Conservation (phyloP, 1,284 basidiomycete genomes). For the Fomitopsis palustris region DNA sequence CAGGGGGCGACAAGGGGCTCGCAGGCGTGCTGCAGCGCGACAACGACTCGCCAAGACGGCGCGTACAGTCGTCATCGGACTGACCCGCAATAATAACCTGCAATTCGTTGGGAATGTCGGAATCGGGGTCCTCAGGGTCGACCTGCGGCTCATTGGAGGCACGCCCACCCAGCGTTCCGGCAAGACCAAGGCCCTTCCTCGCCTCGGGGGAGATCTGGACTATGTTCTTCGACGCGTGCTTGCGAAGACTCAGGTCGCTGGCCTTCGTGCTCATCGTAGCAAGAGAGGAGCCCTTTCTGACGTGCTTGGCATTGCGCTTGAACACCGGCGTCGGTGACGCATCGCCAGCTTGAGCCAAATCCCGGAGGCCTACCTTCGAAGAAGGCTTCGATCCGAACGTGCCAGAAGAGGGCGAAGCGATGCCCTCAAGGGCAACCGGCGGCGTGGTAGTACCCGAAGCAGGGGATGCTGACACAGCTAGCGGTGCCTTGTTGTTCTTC, state of each 20-base stretch:
- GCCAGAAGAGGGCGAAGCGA: slow-evolving; percentile 17
- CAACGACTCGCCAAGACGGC: slow-evolving; percentile 15
- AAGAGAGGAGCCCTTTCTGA: slow-evolving; percentile 36
- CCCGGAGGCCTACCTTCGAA: slow-evolving; percentile 27
- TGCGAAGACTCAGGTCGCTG: slow-evolving; percentile 21
- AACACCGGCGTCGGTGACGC: slow-evolving; percentile 45
- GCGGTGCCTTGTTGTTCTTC: slow-evolving; percentile 20
- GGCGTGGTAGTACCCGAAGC: slow-evolving; percentile 11
- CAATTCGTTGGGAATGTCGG: slow-evolving; percentile 74
- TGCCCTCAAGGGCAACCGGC: slow-evolving; percentile 2
- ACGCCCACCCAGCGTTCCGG: slow-evolving; percentile 58
- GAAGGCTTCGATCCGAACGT: slow-evolving; percentile 50
- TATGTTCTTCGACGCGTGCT: slow-evolving; percentile 10
- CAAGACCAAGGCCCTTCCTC: slow-evolving; percentile 54
- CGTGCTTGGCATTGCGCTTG: slow-evolving; percentile 34
- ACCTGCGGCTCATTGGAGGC: slow-evolving; percentile 37
- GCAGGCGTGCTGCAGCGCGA: slow-evolving; percentile 24
- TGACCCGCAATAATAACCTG: slow-evolving; percentile 56
- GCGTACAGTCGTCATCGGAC: slow-evolving; percentile 33
- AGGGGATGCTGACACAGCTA: slow-evolving; percentile 16
- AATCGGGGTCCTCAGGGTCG: slow-evolving; percentile 59
- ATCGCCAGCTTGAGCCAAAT: slow-evolving; percentile 20
- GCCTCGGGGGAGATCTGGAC: slow-evolving; percentile 47
- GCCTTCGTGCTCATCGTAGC: slow-evolving; percentile 25
- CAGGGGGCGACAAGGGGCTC: slow-evolving; percentile 14